A percentile compares a stretch with the other conserved stretches of the same genome.
These are phyloP conservation scores for Glycine soja DNA, from an alignment of 306 rosid species.

Conservation along the genomic window DNA sequence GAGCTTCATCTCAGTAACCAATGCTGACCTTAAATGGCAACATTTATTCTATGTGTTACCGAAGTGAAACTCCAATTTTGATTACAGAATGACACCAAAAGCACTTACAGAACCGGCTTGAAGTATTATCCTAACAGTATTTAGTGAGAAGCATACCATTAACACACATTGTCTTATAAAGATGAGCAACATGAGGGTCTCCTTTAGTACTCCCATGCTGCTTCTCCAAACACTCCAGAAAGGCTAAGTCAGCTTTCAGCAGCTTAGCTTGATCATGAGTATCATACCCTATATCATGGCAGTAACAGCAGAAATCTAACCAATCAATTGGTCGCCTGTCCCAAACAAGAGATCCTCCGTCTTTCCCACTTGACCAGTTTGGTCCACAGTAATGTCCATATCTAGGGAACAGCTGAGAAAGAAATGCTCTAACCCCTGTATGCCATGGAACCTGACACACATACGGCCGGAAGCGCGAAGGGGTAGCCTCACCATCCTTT, in stretches of 20 bases:
- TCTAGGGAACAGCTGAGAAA: constrained; percentile 87
- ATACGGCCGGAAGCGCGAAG: constrained; percentile 81
- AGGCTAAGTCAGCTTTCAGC: constrained; percentile 84
- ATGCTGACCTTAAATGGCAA: background rate
- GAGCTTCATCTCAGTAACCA: background rate
- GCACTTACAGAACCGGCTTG: background rate
- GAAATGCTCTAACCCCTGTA: constrained; percentile 81
- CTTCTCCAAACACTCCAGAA: constrained; percentile 92
- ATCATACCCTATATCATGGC: constrained; percentile 97
- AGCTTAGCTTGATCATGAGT: constrained; percentile 81
- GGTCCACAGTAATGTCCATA: constrained; percentile 98
- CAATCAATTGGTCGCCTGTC: constrained; percentile 94
- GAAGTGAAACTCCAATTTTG: background rate
- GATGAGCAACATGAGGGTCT: constrained; percentile 66
- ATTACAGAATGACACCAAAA: background rate
- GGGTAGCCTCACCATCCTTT: constrained; percentile 12
- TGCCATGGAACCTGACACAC: constrained; percentile 97
- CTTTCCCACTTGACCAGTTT: constrained; percentile 96
- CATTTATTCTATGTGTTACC: background rate
- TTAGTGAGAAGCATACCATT: constrained; percentile 59
- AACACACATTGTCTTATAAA: constrained; percentile 85
- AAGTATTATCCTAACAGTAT: background rate
- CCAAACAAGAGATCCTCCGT: constrained; percentile 80
- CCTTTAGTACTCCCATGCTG: constrained; percentile 77
- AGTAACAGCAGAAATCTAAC: constrained; percentile 96